Base-by-base conservation (phyloP, 2,329 filamentous ascomycete genomes). In the Penicillium sp. region DNA sequence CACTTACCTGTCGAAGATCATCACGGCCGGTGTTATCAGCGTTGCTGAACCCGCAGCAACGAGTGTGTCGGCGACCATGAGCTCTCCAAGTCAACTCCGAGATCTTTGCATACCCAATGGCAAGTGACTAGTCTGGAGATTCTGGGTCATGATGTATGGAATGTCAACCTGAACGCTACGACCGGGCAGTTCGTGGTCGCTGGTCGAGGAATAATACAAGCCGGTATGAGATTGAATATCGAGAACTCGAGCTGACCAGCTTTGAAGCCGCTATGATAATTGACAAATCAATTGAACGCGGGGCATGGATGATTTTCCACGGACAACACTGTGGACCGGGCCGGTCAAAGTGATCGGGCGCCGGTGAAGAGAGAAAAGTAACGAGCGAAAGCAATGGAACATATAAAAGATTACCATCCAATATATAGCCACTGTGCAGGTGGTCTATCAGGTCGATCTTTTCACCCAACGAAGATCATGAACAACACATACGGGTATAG, bases 1-100 rank as follows among this genome's bases (percentile, higher is more conserved):
- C n/a, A 56, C 65, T 39, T 67, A 86, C 82, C 82, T 77, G 64
- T 93, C 86, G 61, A 94, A 88, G 53, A 89, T 82, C 45, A 82
- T 82, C 48, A 93, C 87, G 22, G 90, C 60, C 1, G 87, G 86
- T 33, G 86, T 84, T 27, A 93, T 80, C 44, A 89, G 68, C 2
- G 74, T 74, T 4, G 82, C 84, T 18, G 86, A 85, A 35, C 77
- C 74, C 3, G 76, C 73, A 3, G 85, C 86, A 55, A 80, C 79
- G 17, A 76, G 58, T 7, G 74, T 65, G 66, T 93, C 86, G 16
- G 78, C 75, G 33, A 71, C 75, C 11, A 90, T 57, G 15, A 55
- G 45, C 39, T 63, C 61, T 7, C 54, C 54, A 34, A 65, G 42
- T 35, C 61, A 59, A 50, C 60, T 64, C 22, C 56, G 55, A 45